Base-by-base conservation (phyloP, 371 early-diverging fungal genomes). In the Apophysomyces ossiformis region DNA sequence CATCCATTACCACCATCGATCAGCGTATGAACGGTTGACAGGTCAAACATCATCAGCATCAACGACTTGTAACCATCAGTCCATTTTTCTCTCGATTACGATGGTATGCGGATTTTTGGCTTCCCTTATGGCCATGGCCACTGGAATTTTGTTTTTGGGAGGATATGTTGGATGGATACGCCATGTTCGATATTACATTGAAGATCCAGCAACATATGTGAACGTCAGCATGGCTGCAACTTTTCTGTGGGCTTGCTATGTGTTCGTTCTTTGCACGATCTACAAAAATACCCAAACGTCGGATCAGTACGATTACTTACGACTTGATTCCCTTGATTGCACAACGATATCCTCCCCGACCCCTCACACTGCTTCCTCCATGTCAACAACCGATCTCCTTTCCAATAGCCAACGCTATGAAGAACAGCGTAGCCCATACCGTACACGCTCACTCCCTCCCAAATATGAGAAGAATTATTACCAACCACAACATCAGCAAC, bases 221-320 rank as follows among this genome's bases (percentile, higher is more conserved):
- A 81, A 81, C 61, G 54, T 72, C 1, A 69, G 59, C 16, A 38
- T 78, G 9, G 78, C 78, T 1, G 60, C 70, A 21, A 60, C 82
- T 26, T 81, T 81, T 57, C 43, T 78, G 15, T 81, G 79, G 79
- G 69, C 69, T 61, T 56, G 70, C 16, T 81, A 76, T 60, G 59
- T 78, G 6, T 70, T 78, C 58, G 65, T 96, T 59, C 75, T 98
- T 21, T 81, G 78, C 60, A 86, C 82, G 4, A 84, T 96, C 16
- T 87, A 90, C 58, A 76, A 77, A 41, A 93, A 90, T 69, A 95
- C 93, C 1, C 83, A 87, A 16, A 94, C 94, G 62, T 36, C 26
- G 54, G 60, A 15, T 16, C 18, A 9, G 9, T 56, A 56, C 16
- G 56, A 58, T 35, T 62, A 45, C 37, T 58, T 26, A 36, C 41